Conservation (phyloP, 2,329 filamentous ascomycete species). For the Fusarium circinatum region DNA sequence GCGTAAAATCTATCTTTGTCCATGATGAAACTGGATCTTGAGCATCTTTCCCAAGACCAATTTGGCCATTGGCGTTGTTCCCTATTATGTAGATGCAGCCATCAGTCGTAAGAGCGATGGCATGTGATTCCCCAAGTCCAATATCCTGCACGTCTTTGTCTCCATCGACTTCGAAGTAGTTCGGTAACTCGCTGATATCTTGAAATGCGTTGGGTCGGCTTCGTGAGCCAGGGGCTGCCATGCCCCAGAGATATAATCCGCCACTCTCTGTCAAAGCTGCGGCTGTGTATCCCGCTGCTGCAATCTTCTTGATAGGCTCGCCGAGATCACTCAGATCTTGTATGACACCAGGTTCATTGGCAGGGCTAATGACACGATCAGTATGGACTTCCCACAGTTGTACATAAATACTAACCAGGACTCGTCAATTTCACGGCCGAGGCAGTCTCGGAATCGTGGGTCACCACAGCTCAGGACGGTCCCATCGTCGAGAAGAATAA, state of each 20-base stretch:
- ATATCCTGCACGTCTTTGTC: constrained; percentile 66
- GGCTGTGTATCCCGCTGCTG: constrained; percentile 65
- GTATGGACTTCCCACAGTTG: neutral
- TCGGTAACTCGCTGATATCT: constrained; percentile 49
- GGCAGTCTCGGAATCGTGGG: constrained; percentile 64
- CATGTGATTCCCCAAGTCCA: constrained; percentile 67
- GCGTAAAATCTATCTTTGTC: constrained; percentile 49
- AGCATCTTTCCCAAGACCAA: constrained; percentile 55
- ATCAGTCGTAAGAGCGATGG: constrained; percentile 63
- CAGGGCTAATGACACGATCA: constrained; percentile 50
- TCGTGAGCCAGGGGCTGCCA: constrained; percentile 32
- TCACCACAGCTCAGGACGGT: constrained; percentile 67
- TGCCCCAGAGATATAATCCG: constrained; percentile 72
- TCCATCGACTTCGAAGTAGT: constrained; percentile 58
- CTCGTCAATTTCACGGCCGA: constrained; percentile 61
- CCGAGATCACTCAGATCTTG: constrained; percentile 62
- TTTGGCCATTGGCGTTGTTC: constrained; percentile 67
- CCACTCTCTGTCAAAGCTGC: constrained; percentile 67
- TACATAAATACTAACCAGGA: constrained; percentile 45
- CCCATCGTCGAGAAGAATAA: constrained; percentile 56
- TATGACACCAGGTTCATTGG: constrained; percentile 58
- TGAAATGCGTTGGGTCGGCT: constrained; percentile 50
- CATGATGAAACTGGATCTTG: constrained; percentile 46
- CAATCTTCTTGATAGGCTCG: constrained; percentile 63
- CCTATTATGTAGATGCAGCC: constrained; percentile 66